Evolutionary conservation across 2,329 filamentous ascomycete genomes (phyloP), one percentile per base, ranked within the genome.

Genomic region (Didymella keratinophila): DNA sequence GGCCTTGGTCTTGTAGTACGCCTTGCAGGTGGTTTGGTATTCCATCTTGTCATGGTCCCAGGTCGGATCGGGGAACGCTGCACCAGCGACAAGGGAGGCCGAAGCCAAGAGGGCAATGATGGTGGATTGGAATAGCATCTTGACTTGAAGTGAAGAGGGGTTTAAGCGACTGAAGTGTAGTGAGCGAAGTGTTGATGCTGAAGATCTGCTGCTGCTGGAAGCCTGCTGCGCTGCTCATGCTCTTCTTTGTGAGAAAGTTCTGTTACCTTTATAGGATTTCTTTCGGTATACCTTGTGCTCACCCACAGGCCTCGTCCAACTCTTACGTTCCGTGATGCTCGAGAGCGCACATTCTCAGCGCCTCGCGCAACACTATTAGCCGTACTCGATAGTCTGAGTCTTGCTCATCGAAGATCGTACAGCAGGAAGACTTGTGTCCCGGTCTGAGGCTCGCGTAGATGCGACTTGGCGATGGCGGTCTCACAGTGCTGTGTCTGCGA

Each of bases 71-170:
- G 23, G 23, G 23, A 25, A 25, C 7, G 23, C 23, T 25, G 23
- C 23, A 25, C n/a, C n/a, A n/a, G n/a, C n/a, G n/a, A 25, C 23
- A 7, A 25, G 23, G 23, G 23, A 25, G 23, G 23, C 23, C 3
- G 23, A 66, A 43, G 66, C 63, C 48, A 69, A 23, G 39, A 69
- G 47, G 21, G 61, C 52, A 23, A 69, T 11, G 25, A 69, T 28
- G 42, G 56, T 52, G 21, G 56, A 61, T 14, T 62, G 57, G 51
- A 67, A 47, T 20, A 54, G 61, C 68, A 71, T 71, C 10, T 49
- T 71, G 61, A 42, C n/a, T 50, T 32, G 43, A 30, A 27, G 30
- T 48, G 45, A n/a, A 32, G 36, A 39, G 49, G 45, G 54, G 36
- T 34, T n/a, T 32, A 32, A 56, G 44, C 39, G 47, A 58, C 52